Conservation (phyloP, 306 rosid genomes). For the Fragaria ananassa region DNA sequence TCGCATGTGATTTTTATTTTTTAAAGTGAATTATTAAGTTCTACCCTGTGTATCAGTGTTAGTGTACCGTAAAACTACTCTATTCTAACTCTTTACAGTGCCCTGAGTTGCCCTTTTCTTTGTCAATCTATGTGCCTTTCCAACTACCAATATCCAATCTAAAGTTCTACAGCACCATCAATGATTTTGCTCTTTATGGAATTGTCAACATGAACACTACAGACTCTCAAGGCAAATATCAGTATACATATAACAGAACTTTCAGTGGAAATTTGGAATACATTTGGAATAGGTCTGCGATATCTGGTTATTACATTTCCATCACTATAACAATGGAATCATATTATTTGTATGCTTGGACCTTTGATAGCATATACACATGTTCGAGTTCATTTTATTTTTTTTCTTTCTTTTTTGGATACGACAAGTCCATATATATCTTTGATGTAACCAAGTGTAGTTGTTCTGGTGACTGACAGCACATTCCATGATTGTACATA, state of each 20-base stretch:
- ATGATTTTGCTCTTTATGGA: background rate
- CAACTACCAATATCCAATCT: background rate
- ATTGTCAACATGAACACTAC: background rate
- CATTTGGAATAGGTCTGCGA: background rate
- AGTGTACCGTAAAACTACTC: no score
- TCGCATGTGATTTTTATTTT: no score
- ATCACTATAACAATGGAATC: background rate
- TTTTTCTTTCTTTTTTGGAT: no score
- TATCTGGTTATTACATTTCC: background rate
- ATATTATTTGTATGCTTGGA: background rate
- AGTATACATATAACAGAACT: background rate
- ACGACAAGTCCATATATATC: background rate
- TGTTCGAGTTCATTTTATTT: no score
- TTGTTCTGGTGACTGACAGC: background rate
- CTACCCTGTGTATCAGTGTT: no score
- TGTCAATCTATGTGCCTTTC: no score
- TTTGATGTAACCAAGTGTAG: constrained; percentile 1
- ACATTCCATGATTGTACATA: background rate
- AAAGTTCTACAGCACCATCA: background rate
- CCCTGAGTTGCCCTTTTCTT: no score
- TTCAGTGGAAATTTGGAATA: background rate
- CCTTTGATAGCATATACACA: no score
- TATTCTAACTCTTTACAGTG: no score
- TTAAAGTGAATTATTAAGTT: no score
- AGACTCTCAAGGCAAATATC: background rate